A percentile compares a stretch with the other conserved stretches of the same genome.
Conservation (phyloP, 441 rosid genomes). For the Erodium trifolium region DNA sequence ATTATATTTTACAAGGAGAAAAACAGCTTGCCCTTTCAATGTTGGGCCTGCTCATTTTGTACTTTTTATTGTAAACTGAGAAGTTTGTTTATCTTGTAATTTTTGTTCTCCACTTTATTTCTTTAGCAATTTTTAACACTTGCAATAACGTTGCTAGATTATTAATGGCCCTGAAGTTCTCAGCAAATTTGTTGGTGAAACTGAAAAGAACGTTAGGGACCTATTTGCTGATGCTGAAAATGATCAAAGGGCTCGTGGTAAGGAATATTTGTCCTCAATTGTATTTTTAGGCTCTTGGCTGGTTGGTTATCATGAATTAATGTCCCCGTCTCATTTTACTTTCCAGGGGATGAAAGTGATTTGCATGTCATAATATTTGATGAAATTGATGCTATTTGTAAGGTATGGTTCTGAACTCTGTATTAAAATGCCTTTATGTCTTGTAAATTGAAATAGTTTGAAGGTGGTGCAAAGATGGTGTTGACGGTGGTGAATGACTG, state of each 20-base stretch:
- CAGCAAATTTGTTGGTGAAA: constrained; percentile 97
- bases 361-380: constrained; percentile 94
- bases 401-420: constrained; percentile 45
- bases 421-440: background rate
- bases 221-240: constrained; percentile 95
- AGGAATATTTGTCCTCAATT: constrained; percentile 18
- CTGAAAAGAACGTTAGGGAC: constrained; percentile 96
- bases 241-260: constrained; percentile 76
- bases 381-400: constrained; percentile 99
- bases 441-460: background rate
- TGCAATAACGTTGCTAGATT: constrained; percentile 37
- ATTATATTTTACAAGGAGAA: background rate
- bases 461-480: background rate
- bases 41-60: no score
- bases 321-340: constrained; percentile 14
- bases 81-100: no score
- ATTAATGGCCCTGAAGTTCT: constrained; percentile 97
- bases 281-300: constrained; percentile 2
- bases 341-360: constrained; percentile 90
- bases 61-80: no score
- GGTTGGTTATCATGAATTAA: constrained; percentile 9
- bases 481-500: background rate
- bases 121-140: background rate
- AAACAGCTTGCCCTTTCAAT: background rate
- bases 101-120: background rate